Evolutionary conservation across 179 eudicot genomes (phyloP).

Genomic region (Actinidia arguta): DNA sequence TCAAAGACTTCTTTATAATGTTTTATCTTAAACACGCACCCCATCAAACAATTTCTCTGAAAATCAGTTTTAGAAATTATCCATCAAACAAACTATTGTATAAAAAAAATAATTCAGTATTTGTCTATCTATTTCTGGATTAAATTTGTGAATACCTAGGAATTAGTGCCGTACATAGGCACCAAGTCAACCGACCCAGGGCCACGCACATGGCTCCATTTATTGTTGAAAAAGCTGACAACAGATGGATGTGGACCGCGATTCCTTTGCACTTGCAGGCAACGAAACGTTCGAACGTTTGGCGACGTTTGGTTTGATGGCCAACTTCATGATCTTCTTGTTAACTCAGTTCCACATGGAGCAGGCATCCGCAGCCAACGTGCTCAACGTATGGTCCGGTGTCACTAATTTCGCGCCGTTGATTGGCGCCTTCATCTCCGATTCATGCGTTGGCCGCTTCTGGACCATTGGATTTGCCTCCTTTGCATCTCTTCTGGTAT

Average conservation of each 20-base stretch:
- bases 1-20: too few species aligned
- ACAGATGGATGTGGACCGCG: not conserved
- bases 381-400: conserved; percentile 55
- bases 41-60: not conserved
- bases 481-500: conserved; percentile 48
- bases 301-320: conserved; percentile 55
- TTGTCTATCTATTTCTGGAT: too few species aligned
- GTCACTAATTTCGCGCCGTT: conserved; percentile 61
- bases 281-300: conserved; percentile 75
- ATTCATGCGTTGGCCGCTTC: conserved; percentile 65
- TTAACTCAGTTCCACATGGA: conserved; percentile 57
- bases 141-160: too few species aligned
- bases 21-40: too few species aligned
- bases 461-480: conserved; percentile 55
- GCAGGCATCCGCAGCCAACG: conserved; percentile 60
- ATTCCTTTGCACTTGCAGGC: conserved; percentile 34
- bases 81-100: not conserved
- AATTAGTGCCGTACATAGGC: not conserved
- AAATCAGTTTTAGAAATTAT: not conserved
- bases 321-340: conserved; percentile 67
- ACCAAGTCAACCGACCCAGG: not conserved
- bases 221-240: not conserved
- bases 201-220: not conserved
- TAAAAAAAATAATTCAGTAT: too few species aligned
- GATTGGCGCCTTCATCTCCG: conserved; percentile 69